Percentiles rank a stretch among this genome's conserved stretches.
Evolutionary conservation across 139 green algal genomes (phyloP).

Genomic region (Pycnococcus provasolii): DNA sequence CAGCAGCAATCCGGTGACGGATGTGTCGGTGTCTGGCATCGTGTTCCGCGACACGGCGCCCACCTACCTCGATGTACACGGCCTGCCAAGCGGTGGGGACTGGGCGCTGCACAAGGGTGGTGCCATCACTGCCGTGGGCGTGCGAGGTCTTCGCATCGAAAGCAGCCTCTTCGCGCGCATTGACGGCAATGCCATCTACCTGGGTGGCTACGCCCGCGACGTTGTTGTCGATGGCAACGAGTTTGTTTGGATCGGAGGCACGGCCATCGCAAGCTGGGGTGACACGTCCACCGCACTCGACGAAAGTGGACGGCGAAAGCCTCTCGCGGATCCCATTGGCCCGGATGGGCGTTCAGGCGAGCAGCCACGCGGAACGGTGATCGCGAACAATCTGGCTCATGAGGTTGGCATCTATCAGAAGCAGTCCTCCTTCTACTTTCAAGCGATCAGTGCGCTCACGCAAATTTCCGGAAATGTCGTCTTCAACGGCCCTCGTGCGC

Average conservation of each 20-base stretch:
- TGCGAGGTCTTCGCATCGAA: not conserved
- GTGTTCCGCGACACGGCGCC: not conserved
- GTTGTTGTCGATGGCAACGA: not conserved
- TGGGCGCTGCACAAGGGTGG: not conserved
- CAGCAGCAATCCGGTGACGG: not conserved
- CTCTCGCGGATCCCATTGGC: not conserved
- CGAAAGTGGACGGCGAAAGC: too few species aligned
- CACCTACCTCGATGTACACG: not conserved
- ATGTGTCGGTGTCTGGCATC: not conserved
- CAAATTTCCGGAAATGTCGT: not conserved
- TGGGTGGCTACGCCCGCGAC: not conserved
- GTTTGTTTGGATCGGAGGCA: not conserved
- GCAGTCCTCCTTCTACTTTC: not conserved
- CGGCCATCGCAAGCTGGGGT: not conserved
- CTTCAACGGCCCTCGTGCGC: not conserved
- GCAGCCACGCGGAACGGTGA: not conserved
- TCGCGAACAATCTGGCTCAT: not conserved
- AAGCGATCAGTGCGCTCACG: not conserved
- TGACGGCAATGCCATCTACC: not conserved
- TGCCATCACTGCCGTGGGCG: not conserved
- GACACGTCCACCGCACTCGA: too few species aligned
- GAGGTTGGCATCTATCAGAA: conserved; percentile 1
- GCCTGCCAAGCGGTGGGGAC: not conserved
- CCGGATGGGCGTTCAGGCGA: not conserved
- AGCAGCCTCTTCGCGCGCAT: not conserved